Evolutionary conservation across 2,329 filamentous ascomycete species (phyloP), one percentile per base, ranked within the genome.

Genomic region (Cladophialophora yegresii): DNA sequence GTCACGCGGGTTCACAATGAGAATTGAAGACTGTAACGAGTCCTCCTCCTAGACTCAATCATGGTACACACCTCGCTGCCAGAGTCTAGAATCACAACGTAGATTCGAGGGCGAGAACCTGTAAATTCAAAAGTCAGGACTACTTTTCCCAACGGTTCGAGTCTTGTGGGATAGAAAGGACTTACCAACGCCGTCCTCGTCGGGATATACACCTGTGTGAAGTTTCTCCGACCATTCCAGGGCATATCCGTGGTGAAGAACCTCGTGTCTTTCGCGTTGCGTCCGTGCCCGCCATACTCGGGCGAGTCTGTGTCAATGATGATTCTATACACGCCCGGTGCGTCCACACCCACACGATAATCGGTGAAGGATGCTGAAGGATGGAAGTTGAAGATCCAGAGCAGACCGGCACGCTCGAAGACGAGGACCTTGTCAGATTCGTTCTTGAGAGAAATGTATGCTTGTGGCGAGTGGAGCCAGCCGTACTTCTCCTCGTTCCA

Each of bases 321-420:
- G 61, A 96, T 87, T 61, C 86, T 85, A 78, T 99, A 99, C 1
- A 91, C 96, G 45, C 95, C 95, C 3, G 89, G 80, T 22, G 86
- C 82, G 58, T 98, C 92, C 45, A 99, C 84, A 20, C 95, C 95
- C 54, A 99, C 89, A 43, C 93, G 87, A 76, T 97, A 99, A 78
- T 98, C 95, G 10, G 89, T 88, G 78, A 90, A 99, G 77, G 92
- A 96, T 70, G 89, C 80, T 30, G 85, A 86, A 0, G 91, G 87
- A 75, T 98, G 88, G 83, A 98, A 97, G 80, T 99, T 99, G 84
- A 99, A 98, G 72, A 97, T 84, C 82, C 93, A 99, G 10, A 99
- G 82, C 64, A 96, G 80, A 0, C 93, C 93, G 1, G 87, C 95
- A 33, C 95, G 87, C 81, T 99, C 95, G 75, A 97, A 99, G 3